Conservation (phyloP, 2,329 filamentous ascomycete species). For the Ophiocordyceps robertsii region DNA sequence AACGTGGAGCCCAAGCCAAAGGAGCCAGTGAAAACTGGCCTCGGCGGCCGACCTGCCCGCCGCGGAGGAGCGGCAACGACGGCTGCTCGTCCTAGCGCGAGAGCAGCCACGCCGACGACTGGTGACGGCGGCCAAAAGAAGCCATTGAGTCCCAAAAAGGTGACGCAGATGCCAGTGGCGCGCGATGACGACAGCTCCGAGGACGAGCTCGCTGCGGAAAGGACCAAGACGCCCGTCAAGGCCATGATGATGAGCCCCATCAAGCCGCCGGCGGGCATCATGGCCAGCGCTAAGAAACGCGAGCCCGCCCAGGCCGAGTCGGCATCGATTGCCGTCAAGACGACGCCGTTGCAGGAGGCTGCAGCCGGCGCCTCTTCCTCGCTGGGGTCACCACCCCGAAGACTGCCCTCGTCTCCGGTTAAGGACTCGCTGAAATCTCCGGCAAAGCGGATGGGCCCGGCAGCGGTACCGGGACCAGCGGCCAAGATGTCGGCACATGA, state of each 20-base stretch:
- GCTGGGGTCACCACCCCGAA: slow-evolving; percentile 42
- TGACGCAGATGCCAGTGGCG: slow-evolving; percentile 39
- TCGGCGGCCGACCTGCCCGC: slow-evolving; percentile 31
- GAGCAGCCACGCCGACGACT: slow-evolving; percentile 10
- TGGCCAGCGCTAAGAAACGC: slow-evolving; percentile 3
- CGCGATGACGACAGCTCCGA: slow-evolving; percentile 36
- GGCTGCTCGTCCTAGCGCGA: slow-evolving; percentile 14
- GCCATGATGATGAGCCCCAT: slow-evolving; percentile 42
- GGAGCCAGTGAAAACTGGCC: slow-evolving; percentile 18
- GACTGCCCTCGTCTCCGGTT: slow-evolving; percentile 35
- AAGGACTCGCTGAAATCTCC: slow-evolving; percentile 44
- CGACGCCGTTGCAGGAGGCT: slow-evolving; percentile 1
- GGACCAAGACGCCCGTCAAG: slow-evolving; percentile 32
- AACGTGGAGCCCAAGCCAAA: slow-evolving; percentile 36
- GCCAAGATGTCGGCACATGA: slow-evolving; percentile 11
- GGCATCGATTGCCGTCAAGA: slow-evolving; percentile 12
- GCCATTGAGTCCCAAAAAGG: slow-evolving; percentile 52
- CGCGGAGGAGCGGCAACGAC: slow-evolving; percentile 20
- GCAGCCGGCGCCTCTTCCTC: slow-evolving; percentile 1
- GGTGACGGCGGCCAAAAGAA: slow-evolving; percentile 20
- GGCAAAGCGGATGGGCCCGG: slow-evolving; percentile 27
- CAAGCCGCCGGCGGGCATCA: slow-evolving; percentile 25
- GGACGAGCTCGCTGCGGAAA: slow-evolving; percentile 42
- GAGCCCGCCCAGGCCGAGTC: slow-evolving; percentile 2
- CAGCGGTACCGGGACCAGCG: slow-evolving; percentile 18